Conservation (phyloP, 176 grass and related monocot species). For the Thinopyrum elongatum region DNA sequence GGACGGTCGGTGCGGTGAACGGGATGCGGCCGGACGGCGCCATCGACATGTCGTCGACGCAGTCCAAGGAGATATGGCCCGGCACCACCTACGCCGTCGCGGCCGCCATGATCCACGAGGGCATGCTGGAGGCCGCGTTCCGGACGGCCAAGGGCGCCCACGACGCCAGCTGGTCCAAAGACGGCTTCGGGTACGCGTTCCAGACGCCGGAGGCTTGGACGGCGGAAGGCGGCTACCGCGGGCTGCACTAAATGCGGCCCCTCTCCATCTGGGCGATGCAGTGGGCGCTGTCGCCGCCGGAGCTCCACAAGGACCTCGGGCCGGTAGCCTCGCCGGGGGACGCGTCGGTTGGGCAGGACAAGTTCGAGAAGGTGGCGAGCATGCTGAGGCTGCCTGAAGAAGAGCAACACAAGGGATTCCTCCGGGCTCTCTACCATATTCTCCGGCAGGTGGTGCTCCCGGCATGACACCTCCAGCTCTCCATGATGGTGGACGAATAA, state of each 20-base stretch:
- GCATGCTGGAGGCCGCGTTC: conserved; percentile 69
- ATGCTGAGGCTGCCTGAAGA: conserved; percentile 71
- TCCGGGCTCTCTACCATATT: conserved; percentile 54
- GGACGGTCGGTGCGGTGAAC: conserved; percentile 65
- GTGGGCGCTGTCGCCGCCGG: conserved; percentile 67
- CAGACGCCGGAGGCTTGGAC: conserved; percentile 92
- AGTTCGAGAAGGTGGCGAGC: conserved; percentile 64
- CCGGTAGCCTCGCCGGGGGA: background rate
- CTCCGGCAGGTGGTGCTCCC: conserved; percentile 27
- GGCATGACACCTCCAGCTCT: background rate
- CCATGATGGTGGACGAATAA: background rate
- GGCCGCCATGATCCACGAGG: conserved; percentile 79
- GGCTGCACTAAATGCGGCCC: conserved; percentile 85
- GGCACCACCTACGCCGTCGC: conserved; percentile 79
- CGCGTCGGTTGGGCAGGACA: conserved; percentile 23
- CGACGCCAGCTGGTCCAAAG: conserved; percentile 57
- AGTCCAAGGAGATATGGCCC: conserved; percentile 89
- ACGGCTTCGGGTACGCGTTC: conserved; percentile 79
- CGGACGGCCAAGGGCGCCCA: conserved; percentile 77
- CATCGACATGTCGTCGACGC: conserved; percentile 50
- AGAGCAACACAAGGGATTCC: conserved; percentile 29
- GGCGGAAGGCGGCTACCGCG: conserved; percentile 55
- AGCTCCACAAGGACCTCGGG: conserved; percentile 41
- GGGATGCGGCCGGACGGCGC: conserved; percentile 70
- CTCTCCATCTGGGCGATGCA: conserved; percentile 86